Conservation (phyloP, 176 grass and related monocot genomes). For the Hordeum vulgare region MorexV3_pseudomolecules_assembly NC_058520.1:250749374-250749873, state of each 20-base stretch:
- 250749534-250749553: not conserved
- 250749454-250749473: not conserved
- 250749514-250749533: not conserved
- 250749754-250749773: not conserved
- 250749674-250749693: not conserved
- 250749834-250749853: slow-evolving; percentile 92
- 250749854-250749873: slow-evolving; percentile 87
- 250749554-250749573: not conserved
- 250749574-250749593: not conserved
- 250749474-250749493: not conserved
- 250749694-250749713: not conserved
- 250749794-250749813: not conserved
- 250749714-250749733: not conserved
- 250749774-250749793: not conserved
- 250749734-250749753: not conserved
- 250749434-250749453: not conserved
- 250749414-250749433: not conserved
- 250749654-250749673: not conserved
- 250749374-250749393: not conserved
- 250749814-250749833: slow-evolving; percentile 52
- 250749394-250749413: not conserved
- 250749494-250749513: not conserved
- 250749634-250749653: not conserved
- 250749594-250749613: not conserved
- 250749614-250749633: slow-evolving; percentile 13